Percentiles rank a stretch among this genome's conserved stretches.
Conservation (phyloP, 2,329 filamentous ascomycete genomes). For the Aureobasidium melanogenum region DNA sequence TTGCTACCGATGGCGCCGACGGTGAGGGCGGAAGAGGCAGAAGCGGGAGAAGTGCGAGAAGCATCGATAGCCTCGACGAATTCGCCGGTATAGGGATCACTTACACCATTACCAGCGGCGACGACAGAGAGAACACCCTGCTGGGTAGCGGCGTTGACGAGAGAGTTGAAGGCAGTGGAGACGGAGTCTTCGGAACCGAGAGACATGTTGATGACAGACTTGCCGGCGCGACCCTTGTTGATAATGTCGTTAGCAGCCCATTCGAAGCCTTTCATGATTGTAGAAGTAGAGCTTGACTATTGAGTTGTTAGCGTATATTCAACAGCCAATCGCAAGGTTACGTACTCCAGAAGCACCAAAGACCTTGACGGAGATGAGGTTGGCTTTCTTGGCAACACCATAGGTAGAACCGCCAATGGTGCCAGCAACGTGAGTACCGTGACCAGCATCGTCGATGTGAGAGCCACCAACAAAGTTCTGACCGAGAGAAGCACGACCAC, state of each 20-base stretch:
- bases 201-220: conserved; percentile 49
- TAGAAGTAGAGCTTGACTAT: conserved; percentile 37
- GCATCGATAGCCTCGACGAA: conserved; percentile 6
- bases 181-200: conserved; percentile 35
- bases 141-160: conserved; percentile 38
- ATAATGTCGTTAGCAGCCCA: conserved; percentile 34
- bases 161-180: conserved; percentile 42
- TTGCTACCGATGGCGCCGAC: conserved; percentile 27
- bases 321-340: background rate
- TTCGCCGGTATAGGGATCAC: conserved; percentile 17
- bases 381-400: conserved; percentile 52
- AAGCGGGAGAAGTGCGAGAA: conserved; percentile 23
- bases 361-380: conserved; percentile 53
- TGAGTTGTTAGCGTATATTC: background rate
- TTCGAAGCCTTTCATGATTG: conserved; percentile 52
- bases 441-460: conserved; percentile 45
- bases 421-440: conserved; percentile 56
- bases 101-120: conserved; percentile 45
- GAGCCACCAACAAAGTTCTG: conserved; percentile 22
- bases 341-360: conserved; percentile 18
- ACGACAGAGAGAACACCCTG: conserved; percentile 45
- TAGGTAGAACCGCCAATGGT: conserved; percentile 53
- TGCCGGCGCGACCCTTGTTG: conserved; percentile 16
- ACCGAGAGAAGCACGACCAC: conserved; percentile 27
- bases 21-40: conserved; percentile 27